These are phyloP conservation scores for Rhodomyrtus tomentosa DNA, from an alignment of 345 rosid species.

Conservation along the genomic window DNA sequence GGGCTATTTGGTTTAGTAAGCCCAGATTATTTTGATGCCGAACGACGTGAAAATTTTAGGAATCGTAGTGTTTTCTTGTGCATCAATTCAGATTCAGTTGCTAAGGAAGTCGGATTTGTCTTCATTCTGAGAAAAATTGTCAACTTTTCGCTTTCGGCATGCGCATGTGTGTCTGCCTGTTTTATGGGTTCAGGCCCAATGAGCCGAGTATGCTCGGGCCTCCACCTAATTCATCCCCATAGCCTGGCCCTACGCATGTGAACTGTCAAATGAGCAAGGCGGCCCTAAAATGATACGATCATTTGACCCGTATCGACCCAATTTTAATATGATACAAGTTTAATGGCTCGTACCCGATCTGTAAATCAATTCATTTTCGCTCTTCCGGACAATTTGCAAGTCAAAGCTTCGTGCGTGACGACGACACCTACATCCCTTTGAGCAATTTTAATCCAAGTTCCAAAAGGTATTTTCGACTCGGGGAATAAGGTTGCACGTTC, in stretches of 20 bases:
- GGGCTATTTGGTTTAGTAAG: too few relatives aligned
- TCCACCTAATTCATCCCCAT: background rate
- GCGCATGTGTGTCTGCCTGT: background rate
- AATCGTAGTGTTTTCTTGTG: background rate
- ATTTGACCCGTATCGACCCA: background rate
- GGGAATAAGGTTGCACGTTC: background rate
- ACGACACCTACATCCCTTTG: background rate
- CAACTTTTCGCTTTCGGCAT: too few relatives aligned
- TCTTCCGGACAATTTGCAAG: background rate
- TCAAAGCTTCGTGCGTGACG: background rate
- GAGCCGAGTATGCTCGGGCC: background rate
- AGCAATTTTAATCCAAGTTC: background rate
- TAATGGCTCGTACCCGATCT: background rate
- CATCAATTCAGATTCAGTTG: background rate
- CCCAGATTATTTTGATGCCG: too few relatives aligned
- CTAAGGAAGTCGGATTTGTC: background rate
- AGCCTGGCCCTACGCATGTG: background rate
- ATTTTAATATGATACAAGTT: background rate
- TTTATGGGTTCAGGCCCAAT: background rate
- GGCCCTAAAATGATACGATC: background rate
- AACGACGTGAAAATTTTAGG: background rate
- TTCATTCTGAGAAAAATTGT: background rate
- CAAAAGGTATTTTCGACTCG: background rate
- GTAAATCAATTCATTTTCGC: background rate
- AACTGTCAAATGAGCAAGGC: background rate